Conservation (phyloP, 2,329 filamentous ascomycete genomes). For the Sclerotiophoma versabilis region DNA sequence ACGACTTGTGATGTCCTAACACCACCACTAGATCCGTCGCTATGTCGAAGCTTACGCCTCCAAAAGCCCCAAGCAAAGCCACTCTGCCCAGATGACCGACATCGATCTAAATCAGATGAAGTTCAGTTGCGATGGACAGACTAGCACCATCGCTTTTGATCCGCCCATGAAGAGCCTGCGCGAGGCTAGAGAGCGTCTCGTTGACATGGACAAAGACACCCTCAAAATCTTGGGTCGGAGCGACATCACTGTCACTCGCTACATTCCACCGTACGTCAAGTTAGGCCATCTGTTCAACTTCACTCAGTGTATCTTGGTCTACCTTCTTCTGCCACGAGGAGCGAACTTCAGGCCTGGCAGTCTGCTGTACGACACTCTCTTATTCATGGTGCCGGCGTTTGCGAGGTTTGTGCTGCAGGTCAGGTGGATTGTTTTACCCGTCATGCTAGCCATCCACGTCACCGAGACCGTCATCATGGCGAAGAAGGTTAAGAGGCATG, state of each 20-base stretch:
- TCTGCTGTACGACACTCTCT: slow-evolving; percentile 51
- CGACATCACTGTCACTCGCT: slow-evolving; percentile 62
- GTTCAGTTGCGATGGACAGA: slow-evolving; percentile 61
- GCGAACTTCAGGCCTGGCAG: slow-evolving; percentile 46
- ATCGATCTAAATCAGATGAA: slow-evolving; percentile 69
- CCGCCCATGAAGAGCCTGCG: slow-evolving; percentile 73
- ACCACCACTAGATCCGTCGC: slow-evolving; percentile 60
- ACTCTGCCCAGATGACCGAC: slow-evolving; percentile 68
- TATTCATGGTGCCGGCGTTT: slow-evolving; percentile 61
- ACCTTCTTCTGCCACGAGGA: slow-evolving; percentile 38
- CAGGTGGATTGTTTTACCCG: slow-evolving; percentile 64
- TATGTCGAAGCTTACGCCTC: slow-evolving; percentile 78
- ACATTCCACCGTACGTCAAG: slow-evolving; percentile 57
- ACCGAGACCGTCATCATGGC: slow-evolving; percentile 65
- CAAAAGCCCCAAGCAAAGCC: slow-evolving; percentile 63
- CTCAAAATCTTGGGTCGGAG: slow-evolving; percentile 67
- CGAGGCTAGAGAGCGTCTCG: slow-evolving; percentile 73
- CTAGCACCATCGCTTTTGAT: slow-evolving; percentile 65
- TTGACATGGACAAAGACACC: slow-evolving; percentile 73
- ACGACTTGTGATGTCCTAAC: not conserved
- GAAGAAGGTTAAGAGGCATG: slow-evolving; percentile 58
- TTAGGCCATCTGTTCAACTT: slow-evolving; percentile 61
- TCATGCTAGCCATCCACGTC: slow-evolving; percentile 70
- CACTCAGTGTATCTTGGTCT: slow-evolving; percentile 47
- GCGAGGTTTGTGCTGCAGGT: slow-evolving; percentile 65